Evolutionary conservation across 2,329 filamentous ascomycete genomes (phyloP).

Genomic region (Colletotrichum tanaceti): DNA sequence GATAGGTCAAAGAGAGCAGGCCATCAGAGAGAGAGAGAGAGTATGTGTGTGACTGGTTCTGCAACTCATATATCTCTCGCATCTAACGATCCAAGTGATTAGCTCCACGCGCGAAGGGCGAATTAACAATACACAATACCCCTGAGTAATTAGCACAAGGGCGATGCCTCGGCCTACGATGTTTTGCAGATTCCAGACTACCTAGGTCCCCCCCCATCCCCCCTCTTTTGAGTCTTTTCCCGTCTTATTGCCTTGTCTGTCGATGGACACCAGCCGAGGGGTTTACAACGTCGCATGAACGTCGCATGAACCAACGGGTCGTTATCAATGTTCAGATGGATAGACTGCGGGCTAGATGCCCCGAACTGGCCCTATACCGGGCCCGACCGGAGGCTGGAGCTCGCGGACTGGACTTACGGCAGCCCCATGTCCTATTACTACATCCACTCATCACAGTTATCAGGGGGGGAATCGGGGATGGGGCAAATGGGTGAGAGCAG

Average conservation of each 20-base stretch:
- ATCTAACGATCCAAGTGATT: neutral
- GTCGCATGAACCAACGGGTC: neutral
- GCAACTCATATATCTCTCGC: conserved; percentile 36
- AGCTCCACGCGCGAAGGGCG: neutral
- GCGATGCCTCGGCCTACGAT: conserved; percentile 11
- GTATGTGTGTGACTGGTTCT: conserved; percentile 15
- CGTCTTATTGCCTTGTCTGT: no score
- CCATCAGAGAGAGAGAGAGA: conserved; percentile 6
- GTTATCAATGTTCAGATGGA: conserved; percentile 10
- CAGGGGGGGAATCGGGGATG: neutral
- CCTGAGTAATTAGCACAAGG: neutral
- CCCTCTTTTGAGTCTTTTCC: no score
- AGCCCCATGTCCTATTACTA: conserved; percentile 13
- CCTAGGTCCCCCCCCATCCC: neutral
- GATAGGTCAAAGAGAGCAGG: conserved; percentile 14
- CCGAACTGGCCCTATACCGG: conserved; percentile 3
- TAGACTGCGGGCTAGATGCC: conserved; percentile 26
- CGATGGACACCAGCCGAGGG: neutral
- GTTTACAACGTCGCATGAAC: no score
- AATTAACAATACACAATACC: no score
- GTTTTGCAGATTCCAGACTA: neutral
- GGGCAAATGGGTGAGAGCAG: no score
- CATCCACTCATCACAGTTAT: conserved; percentile 14
- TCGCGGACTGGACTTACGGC: neutral
- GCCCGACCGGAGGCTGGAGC: conserved; percentile 8